Base-by-base conservation (phyloP, 2,329 filamentous ascomycete genomes). In the Nakataea oryzae region DNA sequence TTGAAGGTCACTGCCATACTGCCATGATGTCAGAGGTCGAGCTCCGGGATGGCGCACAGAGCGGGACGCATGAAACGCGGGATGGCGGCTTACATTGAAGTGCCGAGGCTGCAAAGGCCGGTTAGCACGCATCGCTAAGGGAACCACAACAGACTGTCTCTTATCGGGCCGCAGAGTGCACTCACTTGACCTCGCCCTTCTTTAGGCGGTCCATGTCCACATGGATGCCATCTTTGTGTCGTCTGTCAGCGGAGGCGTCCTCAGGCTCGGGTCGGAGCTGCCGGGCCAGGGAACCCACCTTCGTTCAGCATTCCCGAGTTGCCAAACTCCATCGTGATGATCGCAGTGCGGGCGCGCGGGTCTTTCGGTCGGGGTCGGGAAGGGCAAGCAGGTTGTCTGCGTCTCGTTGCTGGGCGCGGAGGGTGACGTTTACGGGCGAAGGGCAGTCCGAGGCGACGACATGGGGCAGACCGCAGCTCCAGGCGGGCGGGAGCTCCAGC, bases 1-100 rank as follows among this genome's bases (percentile, higher is more conserved):
- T 95, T 95, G 86, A 99, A 99, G 72, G 96, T 97, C 75, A 97
- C 93, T 65, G 95, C 95, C 95, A 99, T 99, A 75, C 91, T 96
- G 70, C 67, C 54, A 2, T n/a, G n/a, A 26, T 32, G 21, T 56
- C n/a, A 54, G 54, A 54, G 2, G 26, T 26, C n/a, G 26, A 30
- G 50, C 21, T 5, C 27, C 14, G 41, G 29, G 27, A n/a, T 8
- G 41, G 32, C 11, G 47, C 26, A 29, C 55, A 60, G 59, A 47
- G 54, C 28, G 50, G 29, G 30, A 61, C 63, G 61, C 54, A 59
- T 34, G 61, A 60, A 64, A n/a, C n/a, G 50, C 66, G 73, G 67
- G 71, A 68, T 61, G 61, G 63, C 63, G 59, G 67, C 72, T 70
- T 82, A 96, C 91, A 99, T 97, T 62, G 95, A 97, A 66, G 95